A percentile compares a stretch with the other conserved stretches of the same genome.
Conservation (phyloP, 2,329 filamentous ascomycete genomes). For the Apiospora koreana region DNA sequence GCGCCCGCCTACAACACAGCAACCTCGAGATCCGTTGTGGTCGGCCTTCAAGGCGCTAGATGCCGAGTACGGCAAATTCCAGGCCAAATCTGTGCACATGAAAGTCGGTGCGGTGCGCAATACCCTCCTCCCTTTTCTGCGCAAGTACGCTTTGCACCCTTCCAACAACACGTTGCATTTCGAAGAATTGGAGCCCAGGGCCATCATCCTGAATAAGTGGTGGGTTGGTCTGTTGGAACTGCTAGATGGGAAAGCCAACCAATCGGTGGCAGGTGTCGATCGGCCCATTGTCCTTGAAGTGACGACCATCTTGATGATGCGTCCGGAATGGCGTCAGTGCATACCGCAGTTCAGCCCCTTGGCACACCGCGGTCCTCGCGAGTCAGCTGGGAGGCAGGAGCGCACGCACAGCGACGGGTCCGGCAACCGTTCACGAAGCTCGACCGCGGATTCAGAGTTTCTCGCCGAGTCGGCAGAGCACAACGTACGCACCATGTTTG, state of each 20-base stretch:
- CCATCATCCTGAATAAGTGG: conserved; percentile 85
- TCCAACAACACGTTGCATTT: conserved; percentile 66
- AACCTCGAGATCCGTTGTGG: conserved; percentile 54
- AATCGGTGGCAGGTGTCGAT: conserved; percentile 82
- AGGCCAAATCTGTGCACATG: conserved; percentile 69
- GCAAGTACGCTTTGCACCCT: conserved; percentile 66
- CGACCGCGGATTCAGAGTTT: conserved; percentile 55
- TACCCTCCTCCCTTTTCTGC: conserved; percentile 75
- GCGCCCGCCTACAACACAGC: conserved; percentile 18
- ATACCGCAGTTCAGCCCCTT: conserved; percentile 68
- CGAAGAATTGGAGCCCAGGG: conserved; percentile 80
- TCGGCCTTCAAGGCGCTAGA: conserved; percentile 57
- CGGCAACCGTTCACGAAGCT: conserved; percentile 64
- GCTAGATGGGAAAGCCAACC: conserved; percentile 64
- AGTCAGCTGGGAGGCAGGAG: conserved; percentile 33
- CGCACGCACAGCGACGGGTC: background rate
- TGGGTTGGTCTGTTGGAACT: conserved; percentile 83
- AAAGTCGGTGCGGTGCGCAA: conserved; percentile 76
- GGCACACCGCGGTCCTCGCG: conserved; percentile 52
- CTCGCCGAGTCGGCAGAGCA: conserved; percentile 74
- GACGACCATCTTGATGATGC: conserved; percentile 79
- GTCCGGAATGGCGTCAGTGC: conserved; percentile 81
- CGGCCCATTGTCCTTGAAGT: conserved; percentile 78
- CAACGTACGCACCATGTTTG: conserved; percentile 85
- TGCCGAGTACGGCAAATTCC: conserved; percentile 56